Conservation (phyloP, 805 yeast genomes). For the Ogataea polymorpha region DNA sequence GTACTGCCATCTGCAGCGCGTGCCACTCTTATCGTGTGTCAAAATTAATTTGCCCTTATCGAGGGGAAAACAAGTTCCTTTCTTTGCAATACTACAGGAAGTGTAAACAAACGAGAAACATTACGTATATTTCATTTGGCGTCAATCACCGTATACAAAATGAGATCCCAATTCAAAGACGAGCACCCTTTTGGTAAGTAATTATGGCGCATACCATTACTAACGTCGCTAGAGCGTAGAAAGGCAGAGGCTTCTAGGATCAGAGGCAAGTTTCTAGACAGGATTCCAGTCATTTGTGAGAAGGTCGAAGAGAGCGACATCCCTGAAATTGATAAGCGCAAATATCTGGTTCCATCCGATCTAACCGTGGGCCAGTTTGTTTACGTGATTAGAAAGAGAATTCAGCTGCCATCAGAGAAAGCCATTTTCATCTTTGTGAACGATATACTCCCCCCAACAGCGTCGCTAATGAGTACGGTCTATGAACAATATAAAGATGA, state of each 20-base stretch:
- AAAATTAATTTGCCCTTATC: constrained; percentile 15
- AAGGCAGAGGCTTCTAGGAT: constrained; percentile 92
- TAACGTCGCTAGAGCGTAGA: constrained; percentile 59
- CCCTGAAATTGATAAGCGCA: constrained; percentile 94
- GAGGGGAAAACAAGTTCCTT: constrained; percentile 9
- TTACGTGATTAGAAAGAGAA: constrained; percentile 93
- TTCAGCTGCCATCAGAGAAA: constrained; percentile 93
- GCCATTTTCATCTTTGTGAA: constrained; percentile 97
- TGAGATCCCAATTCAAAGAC: constrained; percentile 93
- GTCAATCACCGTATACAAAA: constrained; percentile 26
- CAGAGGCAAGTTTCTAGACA: constrained; percentile 80
- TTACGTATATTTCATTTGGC: neutral
- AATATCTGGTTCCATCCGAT: constrained; percentile 94
- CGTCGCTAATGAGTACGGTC: constrained; percentile 91
- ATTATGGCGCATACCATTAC: neutral
- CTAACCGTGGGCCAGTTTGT: constrained; percentile 97
- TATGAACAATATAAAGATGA: constrained; percentile 97
- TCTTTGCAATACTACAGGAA: constrained; percentile 1
- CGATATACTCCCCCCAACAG: constrained; percentile 96
- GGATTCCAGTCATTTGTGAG: constrained; percentile 97
- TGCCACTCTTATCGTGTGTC: constrained; percentile 20
- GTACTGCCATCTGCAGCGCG: constrained; percentile 12
- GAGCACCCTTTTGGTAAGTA: constrained; percentile 89
- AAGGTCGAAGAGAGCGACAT: constrained; percentile 95
- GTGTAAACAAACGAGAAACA: constrained; percentile 3